Conservation (phyloP, 768 basidiomycete genomes). For the Dentipellis sp. region DNA sequence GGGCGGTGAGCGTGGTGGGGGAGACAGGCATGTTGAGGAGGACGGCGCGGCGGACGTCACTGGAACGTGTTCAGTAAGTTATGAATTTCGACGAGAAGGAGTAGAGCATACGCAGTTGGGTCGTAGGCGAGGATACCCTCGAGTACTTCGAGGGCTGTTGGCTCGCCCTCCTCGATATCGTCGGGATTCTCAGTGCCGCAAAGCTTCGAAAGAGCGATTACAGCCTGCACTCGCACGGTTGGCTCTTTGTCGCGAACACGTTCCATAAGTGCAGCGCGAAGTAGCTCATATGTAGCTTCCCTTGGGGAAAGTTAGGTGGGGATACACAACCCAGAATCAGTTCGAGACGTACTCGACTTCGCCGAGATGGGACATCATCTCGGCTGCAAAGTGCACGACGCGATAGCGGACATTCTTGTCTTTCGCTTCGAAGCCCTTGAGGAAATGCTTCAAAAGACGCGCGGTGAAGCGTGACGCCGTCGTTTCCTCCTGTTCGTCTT, state of each 20-base stretch:
- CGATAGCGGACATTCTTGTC: conserved; percentile 84
- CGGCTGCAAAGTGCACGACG: conserved; percentile 64
- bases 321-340: neutral
- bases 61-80: conserved; percentile 20
- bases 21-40: conserved; percentile 62
- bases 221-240: conserved; percentile 68
- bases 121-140: conserved; percentile 63
- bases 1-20: conserved; percentile 43
- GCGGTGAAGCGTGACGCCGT: conserved; percentile 38
- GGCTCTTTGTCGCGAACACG: conserved; percentile 76
- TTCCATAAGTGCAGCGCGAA: conserved; percentile 58
- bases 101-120: conserved; percentile 54
- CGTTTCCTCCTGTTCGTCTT: conserved; percentile 40
- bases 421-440: conserved; percentile 75
- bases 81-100: neutral
- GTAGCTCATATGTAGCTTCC: conserved; percentile 58
- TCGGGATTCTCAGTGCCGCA: conserved; percentile 57
- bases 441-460: conserved; percentile 44
- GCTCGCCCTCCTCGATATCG: conserved; percentile 43
- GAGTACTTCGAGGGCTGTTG: conserved; percentile 49
- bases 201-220: conserved; percentile 71
- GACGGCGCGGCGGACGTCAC: conserved; percentile 80
- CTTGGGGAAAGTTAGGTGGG: conserved; percentile 29
- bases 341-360: conserved; percentile 67
- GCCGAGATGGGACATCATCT: conserved; percentile 73